Base-by-base conservation (phyloP, 805 yeast species). In the Kockiozyma suomiensis region DNA sequence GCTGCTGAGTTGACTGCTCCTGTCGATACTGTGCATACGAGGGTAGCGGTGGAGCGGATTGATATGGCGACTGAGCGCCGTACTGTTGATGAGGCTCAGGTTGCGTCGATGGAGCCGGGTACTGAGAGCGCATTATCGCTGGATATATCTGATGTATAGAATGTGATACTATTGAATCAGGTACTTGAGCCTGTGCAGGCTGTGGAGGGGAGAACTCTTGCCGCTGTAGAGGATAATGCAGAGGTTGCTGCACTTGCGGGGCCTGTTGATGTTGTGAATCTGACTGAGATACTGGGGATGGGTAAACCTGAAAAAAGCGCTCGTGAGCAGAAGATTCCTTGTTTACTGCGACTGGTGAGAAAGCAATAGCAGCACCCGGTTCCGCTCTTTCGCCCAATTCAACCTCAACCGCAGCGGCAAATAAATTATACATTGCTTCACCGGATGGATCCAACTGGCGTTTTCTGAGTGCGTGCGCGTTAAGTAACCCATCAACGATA, bases 391-490 rank as follows among this genome's bases (percentile, higher is more conserved):
- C 37, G 15, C 35, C 30, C 10, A 32, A 32, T 23, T 53, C 50
- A 15, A 53, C 45, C 15, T 45, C 46, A 25, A 53, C 40, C 10
- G 56, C 49, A 1, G 56, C 56, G 12, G 43, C 28, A 38, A 42
- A 53, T 10, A 53, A 28, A 17, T 17, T 17, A 21, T 13, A 19
- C 56, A 53, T 53, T 6, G 56, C 43, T 13, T 33, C 49, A 3
- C 43, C 40, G 7, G 28, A 15, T n/a, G 43, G 50, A 17, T 53
- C 50, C 4, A 38, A 33, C 10, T 49, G 53, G 15, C 45, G 51
- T 35, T 33, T 13, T 7, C 51, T 35, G 8, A 48, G 28, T 4
- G 51, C 51, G 10, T 35, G 32, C 10, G 51, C 51, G 33, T 48
- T 48, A 19, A 48, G 51, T n/a, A 48, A 25, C 26, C 41, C 41